phyloP scores from a whole-genome alignment of 495 filamentous ascomycete species.

The Paragyromitra xinjiangensis region DNA sequence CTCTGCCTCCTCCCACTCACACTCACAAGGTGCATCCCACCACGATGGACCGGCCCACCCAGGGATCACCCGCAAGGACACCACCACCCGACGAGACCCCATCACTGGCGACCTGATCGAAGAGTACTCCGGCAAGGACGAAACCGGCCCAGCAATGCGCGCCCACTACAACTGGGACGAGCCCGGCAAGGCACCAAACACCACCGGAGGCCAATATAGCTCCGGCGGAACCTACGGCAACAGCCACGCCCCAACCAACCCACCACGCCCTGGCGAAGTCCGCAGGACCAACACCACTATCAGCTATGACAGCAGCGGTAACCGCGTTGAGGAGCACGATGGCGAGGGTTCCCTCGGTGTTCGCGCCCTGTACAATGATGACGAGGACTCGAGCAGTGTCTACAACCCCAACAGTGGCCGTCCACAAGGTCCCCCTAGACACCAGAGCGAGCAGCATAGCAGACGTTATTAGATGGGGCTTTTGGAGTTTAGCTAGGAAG shows the following conservation, averaged over 20 bases:
- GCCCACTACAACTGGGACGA: constrained; percentile 50
- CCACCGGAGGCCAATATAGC: background rate
- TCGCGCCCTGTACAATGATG: constrained; percentile 44
- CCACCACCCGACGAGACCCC: constrained; percentile 40
- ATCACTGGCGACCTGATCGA: constrained; percentile 62
- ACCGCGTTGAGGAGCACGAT: constrained; percentile 45
- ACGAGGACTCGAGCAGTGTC: constrained; percentile 24
- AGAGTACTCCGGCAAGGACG: constrained; percentile 27
- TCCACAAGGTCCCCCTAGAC: background rate
- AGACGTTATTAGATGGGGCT: background rate
- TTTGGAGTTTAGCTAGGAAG: constrained; percentile 17
- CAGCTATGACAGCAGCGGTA: constrained; percentile 13
- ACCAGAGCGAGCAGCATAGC: constrained; percentile 23
- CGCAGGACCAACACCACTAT: constrained; percentile 34
- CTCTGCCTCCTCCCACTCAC: background rate
- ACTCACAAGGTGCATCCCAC: background rate
- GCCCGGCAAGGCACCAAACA: constrained; percentile 21
- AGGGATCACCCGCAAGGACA: constrained; percentile 31
- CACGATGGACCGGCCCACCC: constrained; percentile 12
- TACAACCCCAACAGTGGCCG: constrained; percentile 24
- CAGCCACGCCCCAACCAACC: background rate
- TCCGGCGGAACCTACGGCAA: background rate
- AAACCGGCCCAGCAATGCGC: constrained; percentile 31
- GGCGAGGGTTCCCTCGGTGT: constrained; percentile 38
- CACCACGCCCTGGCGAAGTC: constrained; percentile 27